Conservation (phyloP, 2,329 filamentous ascomycete genomes). For the Huntiella omanensis region DNA sequence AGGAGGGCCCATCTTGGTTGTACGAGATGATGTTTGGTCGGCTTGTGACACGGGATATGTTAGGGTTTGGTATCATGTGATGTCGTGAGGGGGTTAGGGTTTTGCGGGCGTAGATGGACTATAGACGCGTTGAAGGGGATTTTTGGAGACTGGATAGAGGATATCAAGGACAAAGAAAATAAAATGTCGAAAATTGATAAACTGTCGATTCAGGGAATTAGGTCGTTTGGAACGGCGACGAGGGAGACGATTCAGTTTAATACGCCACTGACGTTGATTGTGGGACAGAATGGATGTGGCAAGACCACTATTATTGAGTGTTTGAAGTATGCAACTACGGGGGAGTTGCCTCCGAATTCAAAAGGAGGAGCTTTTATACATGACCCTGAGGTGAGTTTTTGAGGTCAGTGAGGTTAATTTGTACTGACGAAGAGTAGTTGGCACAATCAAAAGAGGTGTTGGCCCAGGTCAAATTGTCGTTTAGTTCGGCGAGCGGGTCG, state of each 20-base stretch:
- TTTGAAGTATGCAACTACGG: constrained; percentile 93
- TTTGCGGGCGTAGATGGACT: background rate
- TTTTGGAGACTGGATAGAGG: background rate
- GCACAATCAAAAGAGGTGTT: constrained; percentile 49
- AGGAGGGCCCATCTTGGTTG: too few relatives aligned
- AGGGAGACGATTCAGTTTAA: constrained; percentile 74
- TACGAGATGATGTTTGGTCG: too few relatives aligned
- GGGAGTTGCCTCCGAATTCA: constrained; percentile 80
- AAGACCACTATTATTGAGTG: constrained; percentile 99
- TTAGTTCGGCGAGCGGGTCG: constrained; percentile 58
- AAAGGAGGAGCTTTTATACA: constrained; percentile 86
- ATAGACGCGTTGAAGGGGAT: background rate
- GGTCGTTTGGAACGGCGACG: constrained; percentile 64
- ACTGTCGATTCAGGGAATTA: constrained; percentile 62
- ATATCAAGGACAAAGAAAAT: background rate
- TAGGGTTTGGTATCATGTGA: too few relatives aligned
- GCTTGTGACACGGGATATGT: too few relatives aligned
- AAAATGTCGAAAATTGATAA: constrained; percentile 69
- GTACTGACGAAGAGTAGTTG: constrained; percentile 5
- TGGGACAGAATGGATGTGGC: constrained; percentile 91
- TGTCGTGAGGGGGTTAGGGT: too few relatives aligned
- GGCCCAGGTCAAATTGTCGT: constrained; percentile 80
- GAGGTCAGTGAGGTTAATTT: too few relatives aligned
- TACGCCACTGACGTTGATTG: constrained; percentile 82
- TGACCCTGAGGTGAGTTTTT: constrained; percentile 55